A percentile compares a stretch with the other conserved stretches of the same genome.
These are phyloP conservation scores for Aspergillus jensenii DNA, from an alignment of 2,329 filamentous ascomycete genomes.

Conservation along the genomic window DNA sequence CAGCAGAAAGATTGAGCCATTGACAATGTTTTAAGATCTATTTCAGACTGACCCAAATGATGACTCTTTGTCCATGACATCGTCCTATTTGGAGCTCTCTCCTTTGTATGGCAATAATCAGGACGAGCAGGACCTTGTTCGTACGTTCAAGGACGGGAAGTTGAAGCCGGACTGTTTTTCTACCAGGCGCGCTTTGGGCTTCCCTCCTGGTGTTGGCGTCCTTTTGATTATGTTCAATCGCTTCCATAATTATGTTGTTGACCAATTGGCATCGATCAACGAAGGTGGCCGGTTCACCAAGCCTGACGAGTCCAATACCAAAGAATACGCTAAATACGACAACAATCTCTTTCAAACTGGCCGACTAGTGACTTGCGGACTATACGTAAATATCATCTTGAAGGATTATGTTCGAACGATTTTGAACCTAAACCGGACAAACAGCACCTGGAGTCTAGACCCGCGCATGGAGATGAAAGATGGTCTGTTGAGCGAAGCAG, in stretches of 20 bases:
- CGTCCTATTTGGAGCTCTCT: constrained; percentile 72
- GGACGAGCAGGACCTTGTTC: constrained; percentile 61
- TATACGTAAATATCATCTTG: constrained; percentile 58
- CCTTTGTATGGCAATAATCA: constrained; percentile 70
- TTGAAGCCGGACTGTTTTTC: constrained; percentile 71
- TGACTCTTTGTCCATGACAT: constrained; percentile 64
- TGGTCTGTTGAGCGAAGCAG: constrained; percentile 44
- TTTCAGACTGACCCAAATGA: constrained; percentile 67
- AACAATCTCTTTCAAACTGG: constrained; percentile 55
- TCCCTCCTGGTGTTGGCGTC: constrained; percentile 68
- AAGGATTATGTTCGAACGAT: constrained; percentile 64
- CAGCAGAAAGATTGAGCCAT: neutral
- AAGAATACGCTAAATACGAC: constrained; percentile 40
- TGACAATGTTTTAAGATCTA: constrained; percentile 49
- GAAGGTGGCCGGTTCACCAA: constrained; percentile 67
- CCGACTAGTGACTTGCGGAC: constrained; percentile 53
- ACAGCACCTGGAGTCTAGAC: constrained; percentile 63
- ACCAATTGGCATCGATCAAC: constrained; percentile 64
- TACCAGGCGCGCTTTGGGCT: constrained; percentile 63
- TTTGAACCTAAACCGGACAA: constrained; percentile 58
- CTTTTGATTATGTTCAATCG: constrained; percentile 68
- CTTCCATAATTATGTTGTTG: constrained; percentile 69
- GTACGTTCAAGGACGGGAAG: constrained; percentile 65
- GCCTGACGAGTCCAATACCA: constrained; percentile 37
- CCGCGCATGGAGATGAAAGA: constrained; percentile 61